Evolutionary conservation across 352 stramenopile genomes (phyloP).

Genomic region (Globisporangium spiculum): DNA sequence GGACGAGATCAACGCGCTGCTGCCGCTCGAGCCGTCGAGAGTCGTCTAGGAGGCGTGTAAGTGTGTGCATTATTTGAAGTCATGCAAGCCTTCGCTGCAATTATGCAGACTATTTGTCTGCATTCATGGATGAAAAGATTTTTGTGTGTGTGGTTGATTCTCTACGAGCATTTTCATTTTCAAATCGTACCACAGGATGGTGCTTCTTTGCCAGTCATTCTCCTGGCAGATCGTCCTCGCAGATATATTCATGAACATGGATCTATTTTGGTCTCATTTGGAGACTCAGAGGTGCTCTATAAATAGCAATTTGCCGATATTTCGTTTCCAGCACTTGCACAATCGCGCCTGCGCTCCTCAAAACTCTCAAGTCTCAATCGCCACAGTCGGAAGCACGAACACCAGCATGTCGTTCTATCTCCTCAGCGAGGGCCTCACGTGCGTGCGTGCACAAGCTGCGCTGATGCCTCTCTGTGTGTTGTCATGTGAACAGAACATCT

Average conservation of each 20-base stretch:
- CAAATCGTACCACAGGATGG: too few relatives aligned
- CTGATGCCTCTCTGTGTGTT: not conserved
- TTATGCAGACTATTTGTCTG: not conserved
- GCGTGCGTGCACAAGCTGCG: conserved; percentile 4
- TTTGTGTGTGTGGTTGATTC: not conserved
- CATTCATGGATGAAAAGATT: not conserved
- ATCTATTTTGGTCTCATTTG: not conserved
- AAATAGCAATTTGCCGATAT: not conserved
- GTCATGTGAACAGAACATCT: too few relatives aligned
- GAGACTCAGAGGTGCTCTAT: not conserved
- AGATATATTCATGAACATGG: not conserved
- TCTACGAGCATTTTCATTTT: too few relatives aligned
- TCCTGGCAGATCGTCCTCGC: not conserved
- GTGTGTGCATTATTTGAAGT: too few relatives aligned
- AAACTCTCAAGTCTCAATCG: not conserved
- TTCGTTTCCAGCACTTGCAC: not conserved
- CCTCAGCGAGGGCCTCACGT: conserved; percentile 68
- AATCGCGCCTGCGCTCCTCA: too few relatives aligned
- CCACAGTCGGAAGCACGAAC: not conserved
- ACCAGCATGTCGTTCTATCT: conserved; percentile 65
- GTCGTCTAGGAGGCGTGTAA: not conserved
- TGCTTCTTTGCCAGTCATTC: not conserved
- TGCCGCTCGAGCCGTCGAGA: conserved; percentile 12
- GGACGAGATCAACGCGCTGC: conserved; percentile 20
- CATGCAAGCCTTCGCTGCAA: too few relatives aligned